Base-by-base conservation (phyloP, 169 alveolate species). In the Neospora caninum region DNA sequence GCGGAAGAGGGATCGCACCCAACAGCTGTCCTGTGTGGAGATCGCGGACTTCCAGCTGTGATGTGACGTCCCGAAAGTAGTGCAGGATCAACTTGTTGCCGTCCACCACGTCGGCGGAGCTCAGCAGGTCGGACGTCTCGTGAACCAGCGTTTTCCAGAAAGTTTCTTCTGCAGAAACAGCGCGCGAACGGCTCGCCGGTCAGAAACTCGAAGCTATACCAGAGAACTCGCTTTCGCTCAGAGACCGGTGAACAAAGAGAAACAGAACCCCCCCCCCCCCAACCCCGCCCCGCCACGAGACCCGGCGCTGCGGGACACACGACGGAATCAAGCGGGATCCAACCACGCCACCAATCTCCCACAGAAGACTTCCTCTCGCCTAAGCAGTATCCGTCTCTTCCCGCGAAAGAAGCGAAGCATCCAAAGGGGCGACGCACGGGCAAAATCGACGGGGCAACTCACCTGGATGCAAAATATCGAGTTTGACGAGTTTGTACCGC, bases 61-160 rank as follows among this genome's bases (percentile, higher is more conserved):
- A 92, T 25, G 67, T 42, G 39, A 92, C 94, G 43, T 92, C 94
- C 29, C 82, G 91, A 20, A 39, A 70, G 89, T 91, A 91, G 39
- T 78, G 88, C n/a, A 91, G 94, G 29, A 91, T 42, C 94, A 91
- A n/a, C 70, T 38, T 31, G 27, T 91, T 82, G 0, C 67, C 84
- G 49, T 88, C 88, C 31, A 91, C 39, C 34, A 41, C 94, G 18
- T n/a, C 41, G 58, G 58, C 94, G 18, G 54, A 88, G 22, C 78
- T 80, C 53, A 91, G 91, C 54, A 91, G 70, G 39, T 88, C 73
- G 10, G 18, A 0, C 49, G 80, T 88, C 83, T 91, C 94, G 80
- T 88, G 69, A 20, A 91, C 89, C 18, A 91, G 82, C 78, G 78
- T 64, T n/a, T 64, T 20, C 78, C 78, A 64, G 2, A n/a, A 64